A percentile compares a stretch with the other conserved stretches of the same genome.
phyloP scores from a whole-genome alignment of 129 eudicot genomes.

The Centella asiatica region DNA sequence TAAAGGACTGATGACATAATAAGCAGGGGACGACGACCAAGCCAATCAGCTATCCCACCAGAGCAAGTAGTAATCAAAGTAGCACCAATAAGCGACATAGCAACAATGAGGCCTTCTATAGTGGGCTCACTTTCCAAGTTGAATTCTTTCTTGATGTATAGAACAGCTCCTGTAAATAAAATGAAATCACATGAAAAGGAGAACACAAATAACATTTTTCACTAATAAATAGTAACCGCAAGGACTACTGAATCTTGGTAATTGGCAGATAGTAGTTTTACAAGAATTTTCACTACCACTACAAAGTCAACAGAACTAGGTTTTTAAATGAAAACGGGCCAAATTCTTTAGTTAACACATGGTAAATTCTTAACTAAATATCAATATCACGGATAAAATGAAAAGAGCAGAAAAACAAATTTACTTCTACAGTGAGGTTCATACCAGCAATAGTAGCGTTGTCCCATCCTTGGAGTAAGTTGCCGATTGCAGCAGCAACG shows the following conservation, averaged over 20 bases:
- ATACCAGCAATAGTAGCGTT: constrained; percentile 79
- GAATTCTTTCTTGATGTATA: constrained; percentile 66
- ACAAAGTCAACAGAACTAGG: too few relatives aligned
- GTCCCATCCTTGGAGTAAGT: constrained; percentile 87
- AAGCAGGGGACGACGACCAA: constrained; percentile 87
- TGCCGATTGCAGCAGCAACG: constrained; percentile 66
- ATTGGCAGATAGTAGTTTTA: too few relatives aligned
- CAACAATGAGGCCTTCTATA: constrained; percentile 77
- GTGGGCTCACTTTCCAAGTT: constrained; percentile 44
- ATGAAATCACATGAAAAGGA: constrained; percentile 5
- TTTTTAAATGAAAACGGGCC: background rate
- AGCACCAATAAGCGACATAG: constrained; percentile 88
- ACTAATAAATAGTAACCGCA: too few relatives aligned
- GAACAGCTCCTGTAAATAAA: constrained; percentile 60
- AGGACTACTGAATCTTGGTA: too few relatives aligned
- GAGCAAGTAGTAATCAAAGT: constrained; percentile 74
- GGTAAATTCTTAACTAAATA: too few relatives aligned
- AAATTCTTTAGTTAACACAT: background rate
- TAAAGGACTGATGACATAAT: constrained; percentile 54
- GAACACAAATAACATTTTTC: constrained; percentile 18
- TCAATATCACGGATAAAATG: too few relatives aligned
- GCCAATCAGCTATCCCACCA: constrained; percentile 59
- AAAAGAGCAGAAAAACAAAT: too few relatives aligned
- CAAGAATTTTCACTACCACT: too few relatives aligned
- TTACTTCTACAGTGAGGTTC: background rate